Conservation (phyloP, 805 yeast species). For the Candida michaelii region DNA sequence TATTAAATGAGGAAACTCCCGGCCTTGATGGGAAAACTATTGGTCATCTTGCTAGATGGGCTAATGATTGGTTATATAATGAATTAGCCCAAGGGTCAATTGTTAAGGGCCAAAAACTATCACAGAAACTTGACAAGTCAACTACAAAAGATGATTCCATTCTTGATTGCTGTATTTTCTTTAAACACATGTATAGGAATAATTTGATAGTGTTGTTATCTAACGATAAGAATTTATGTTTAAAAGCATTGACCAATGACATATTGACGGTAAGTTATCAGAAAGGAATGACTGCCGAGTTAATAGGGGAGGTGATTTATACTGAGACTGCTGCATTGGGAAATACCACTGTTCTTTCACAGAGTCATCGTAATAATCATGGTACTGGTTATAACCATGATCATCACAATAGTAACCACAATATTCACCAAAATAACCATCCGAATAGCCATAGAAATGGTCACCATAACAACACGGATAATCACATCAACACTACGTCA, state of each 20-base stretch:
- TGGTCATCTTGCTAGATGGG: slow-evolving; percentile 63
- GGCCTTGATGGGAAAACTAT: slow-evolving; percentile 36
- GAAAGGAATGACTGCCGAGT: slow-evolving; percentile 42
- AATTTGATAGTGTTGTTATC: slow-evolving; percentile 61
- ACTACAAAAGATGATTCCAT: slow-evolving; percentile 75
- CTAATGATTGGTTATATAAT: slow-evolving; percentile 74
- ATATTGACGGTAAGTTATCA: slow-evolving; percentile 60
- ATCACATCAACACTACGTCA: no score
- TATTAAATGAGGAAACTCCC: slow-evolving; percentile 8
- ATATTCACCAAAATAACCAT: no score
- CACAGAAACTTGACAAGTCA: slow-evolving; percentile 49
- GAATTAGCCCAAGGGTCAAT: slow-evolving; percentile 52
- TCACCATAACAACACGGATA: no score
- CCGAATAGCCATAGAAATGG: no score
- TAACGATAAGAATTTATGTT: slow-evolving; percentile 81
- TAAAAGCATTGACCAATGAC: slow-evolving; percentile 69
- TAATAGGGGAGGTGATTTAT: slow-evolving; percentile 42
- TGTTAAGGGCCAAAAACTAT: slow-evolving; percentile 59
- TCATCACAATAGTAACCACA: background rate
- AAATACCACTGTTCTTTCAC: no score
- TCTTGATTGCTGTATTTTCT: slow-evolving; percentile 77
- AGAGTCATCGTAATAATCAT: background rate
- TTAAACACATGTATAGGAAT: slow-evolving; percentile 37
- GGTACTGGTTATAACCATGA: background rate
- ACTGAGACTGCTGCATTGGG: slow-evolving; percentile 27